A percentile compares a stretch with the other conserved stretches of the same genome.
These are phyloP conservation scores for Didymellaceae sp. DNA, from an alignment of 2,329 filamentous ascomycete genomes.

Conservation along the genomic window DNA sequence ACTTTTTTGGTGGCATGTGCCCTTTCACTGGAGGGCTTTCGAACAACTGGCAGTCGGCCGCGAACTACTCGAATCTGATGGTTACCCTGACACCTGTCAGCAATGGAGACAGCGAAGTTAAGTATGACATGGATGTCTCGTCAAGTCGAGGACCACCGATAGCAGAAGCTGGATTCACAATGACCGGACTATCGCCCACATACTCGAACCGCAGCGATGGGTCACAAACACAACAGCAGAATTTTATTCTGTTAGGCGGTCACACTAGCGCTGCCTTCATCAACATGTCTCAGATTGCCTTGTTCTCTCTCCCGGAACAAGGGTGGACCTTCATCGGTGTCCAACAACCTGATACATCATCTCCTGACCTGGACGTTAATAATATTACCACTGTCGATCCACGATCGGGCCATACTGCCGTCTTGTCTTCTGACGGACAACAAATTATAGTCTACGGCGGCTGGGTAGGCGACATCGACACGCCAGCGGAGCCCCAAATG, in stretches of 20 bases:
- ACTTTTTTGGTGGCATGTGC: slow-evolving; percentile 92
- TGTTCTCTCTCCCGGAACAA: slow-evolving; percentile 86
- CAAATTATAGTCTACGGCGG: slow-evolving; percentile 84
- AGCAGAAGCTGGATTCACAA: slow-evolving; percentile 84
- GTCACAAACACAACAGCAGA: slow-evolving; percentile 72
- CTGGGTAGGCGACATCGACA: slow-evolving; percentile 84
- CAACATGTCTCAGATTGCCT: slow-evolving; percentile 89
- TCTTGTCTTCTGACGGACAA: slow-evolving; percentile 78
- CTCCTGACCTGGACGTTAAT: slow-evolving; percentile 63
- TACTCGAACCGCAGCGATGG: slow-evolving; percentile 70
- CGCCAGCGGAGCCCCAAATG: slow-evolving; percentile 81
- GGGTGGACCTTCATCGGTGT: slow-evolving; percentile 83
- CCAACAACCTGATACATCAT: slow-evolving; percentile 53
- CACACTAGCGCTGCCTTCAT: slow-evolving; percentile 85
- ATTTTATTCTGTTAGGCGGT: slow-evolving; percentile 82
- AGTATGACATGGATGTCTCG: slow-evolving; percentile 56
- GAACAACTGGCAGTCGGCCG: slow-evolving; percentile 67
- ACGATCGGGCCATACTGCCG: slow-evolving; percentile 85
- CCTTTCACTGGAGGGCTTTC: slow-evolving; percentile 48
- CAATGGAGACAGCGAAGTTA: slow-evolving; percentile 47
- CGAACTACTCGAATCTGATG: slow-evolving; percentile 83
- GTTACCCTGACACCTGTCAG: slow-evolving; percentile 63
- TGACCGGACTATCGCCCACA: slow-evolving; percentile 75
- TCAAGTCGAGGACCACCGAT: slow-evolving; percentile 69
- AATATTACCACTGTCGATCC: slow-evolving; percentile 68